These are phyloP conservation scores for Auriscalpium orientale DNA, from an alignment of 768 basidiomycete species.

Conservation along the genomic window DNA sequence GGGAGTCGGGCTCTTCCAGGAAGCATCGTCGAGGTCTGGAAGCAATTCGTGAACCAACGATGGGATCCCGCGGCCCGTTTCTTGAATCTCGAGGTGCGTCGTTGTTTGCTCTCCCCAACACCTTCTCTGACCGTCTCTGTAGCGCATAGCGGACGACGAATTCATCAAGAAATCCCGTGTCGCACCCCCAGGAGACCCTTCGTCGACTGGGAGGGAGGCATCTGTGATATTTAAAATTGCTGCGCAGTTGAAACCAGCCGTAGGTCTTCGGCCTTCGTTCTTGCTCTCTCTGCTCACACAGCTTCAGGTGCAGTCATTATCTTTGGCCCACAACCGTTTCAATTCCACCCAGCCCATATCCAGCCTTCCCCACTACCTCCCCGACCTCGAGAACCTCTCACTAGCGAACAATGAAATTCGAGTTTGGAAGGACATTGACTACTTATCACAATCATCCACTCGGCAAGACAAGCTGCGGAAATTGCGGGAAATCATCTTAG, in stretches of 20 bases:
- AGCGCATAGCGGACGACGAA: slow-evolving; percentile 78
- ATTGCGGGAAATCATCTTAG: slow-evolving; percentile 65
- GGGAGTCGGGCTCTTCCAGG: slow-evolving; percentile 20
- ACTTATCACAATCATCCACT: slow-evolving; percentile 53
- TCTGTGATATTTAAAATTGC: slow-evolving; percentile 89
- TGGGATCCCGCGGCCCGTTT: slow-evolving; percentile 65
- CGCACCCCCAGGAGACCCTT: slow-evolving; percentile 58
- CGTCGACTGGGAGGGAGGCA: slow-evolving; percentile 57
- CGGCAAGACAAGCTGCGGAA: slow-evolving; percentile 51
- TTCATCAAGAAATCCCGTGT: slow-evolving; percentile 66
- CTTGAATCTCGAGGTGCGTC: slow-evolving; percentile 76
- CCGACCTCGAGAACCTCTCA: slow-evolving; percentile 72
- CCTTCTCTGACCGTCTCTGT: slow-evolving; percentile 7
- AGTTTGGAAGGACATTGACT: slow-evolving; percentile 63
- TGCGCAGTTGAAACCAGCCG: slow-evolving; percentile 66
- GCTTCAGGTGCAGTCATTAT: slow-evolving; percentile 66
- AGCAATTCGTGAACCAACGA: slow-evolving; percentile 62
- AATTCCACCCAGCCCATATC: slow-evolving; percentile 49
- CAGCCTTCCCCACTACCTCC: slow-evolving; percentile 65
- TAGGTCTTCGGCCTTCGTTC: slow-evolving; percentile 24
- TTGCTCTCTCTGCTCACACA: not conserved
- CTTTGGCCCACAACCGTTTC: slow-evolving; percentile 76
- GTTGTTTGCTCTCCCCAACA: not conserved
- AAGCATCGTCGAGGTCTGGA: slow-evolving; percentile 60
- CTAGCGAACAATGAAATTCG: slow-evolving; percentile 70